A percentile compares a stretch with the other conserved stretches of the same genome.
Conservation (phyloP, 768 basidiomycete genomes). For the Rubroboletus pulcherrimus region DNA sequence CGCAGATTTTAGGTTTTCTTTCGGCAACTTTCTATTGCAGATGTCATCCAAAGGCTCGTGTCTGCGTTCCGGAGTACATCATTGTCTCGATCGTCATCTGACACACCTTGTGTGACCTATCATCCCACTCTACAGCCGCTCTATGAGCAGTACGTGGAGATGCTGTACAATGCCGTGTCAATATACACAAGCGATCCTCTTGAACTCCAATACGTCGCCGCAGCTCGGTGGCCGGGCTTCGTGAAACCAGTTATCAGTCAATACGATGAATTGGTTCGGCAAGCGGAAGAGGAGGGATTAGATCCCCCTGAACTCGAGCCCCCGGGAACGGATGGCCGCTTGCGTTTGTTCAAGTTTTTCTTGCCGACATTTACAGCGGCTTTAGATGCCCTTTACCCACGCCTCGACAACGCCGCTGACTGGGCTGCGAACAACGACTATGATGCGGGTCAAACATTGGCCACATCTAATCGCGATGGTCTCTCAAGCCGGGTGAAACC, state of each 20-base stretch:
- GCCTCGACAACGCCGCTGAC: constrained; percentile 56
- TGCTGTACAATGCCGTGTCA: constrained; percentile 57
- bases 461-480: not conserved
- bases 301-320: constrained; percentile 31
- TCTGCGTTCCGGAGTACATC: constrained; percentile 34
- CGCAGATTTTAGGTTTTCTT: not conserved
- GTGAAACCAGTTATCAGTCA: constrained; percentile 63
- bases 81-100: not conserved
- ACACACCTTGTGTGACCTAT: constrained; percentile 35
- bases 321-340: constrained; percentile 55
- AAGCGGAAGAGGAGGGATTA: constrained; percentile 21
- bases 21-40: constrained; percentile 17
- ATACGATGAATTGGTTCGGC: constrained; percentile 22
- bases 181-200: constrained; percentile 62
- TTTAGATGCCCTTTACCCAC: constrained; percentile 65
- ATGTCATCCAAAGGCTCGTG: constrained; percentile 35
- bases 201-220: constrained; percentile 72
- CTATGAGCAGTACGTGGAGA: constrained; percentile 59
- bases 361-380: constrained; percentile 58
- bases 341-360: constrained; percentile 63
- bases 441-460: constrained; percentile 16
- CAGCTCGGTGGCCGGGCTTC: constrained; percentile 80
- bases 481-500: constrained; percentile 3
- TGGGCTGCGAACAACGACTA: constrained; percentile 58
- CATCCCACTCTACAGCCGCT: constrained; percentile 54